phyloP scores from a whole-genome alignment of 1,139 yeast genomes.

The Yamadazyma diospyri region DNA sequence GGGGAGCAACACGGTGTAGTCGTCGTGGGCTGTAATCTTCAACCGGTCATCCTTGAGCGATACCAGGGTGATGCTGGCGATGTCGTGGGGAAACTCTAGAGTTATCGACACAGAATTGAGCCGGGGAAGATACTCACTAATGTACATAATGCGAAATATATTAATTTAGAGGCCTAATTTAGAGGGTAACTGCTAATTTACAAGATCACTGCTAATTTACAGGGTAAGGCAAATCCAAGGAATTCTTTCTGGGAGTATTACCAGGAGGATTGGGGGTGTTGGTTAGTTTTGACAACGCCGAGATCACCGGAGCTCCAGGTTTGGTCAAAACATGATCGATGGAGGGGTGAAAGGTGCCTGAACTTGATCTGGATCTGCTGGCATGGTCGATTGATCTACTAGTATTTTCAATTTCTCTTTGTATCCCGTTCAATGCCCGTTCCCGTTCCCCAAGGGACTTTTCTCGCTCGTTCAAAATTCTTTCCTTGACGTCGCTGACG shows the following conservation, averaged over 20 bases:
- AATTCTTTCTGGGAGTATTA: constrained; percentile 5
- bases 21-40: neutral
- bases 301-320: neutral
- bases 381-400: too few relatives aligned
- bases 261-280: constrained; percentile 1
- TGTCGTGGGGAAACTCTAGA: constrained; percentile 19
- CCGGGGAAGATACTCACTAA: constrained; percentile 40
- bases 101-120: constrained; percentile 29
- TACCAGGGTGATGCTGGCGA: constrained; percentile 1
- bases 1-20: constrained; percentile 1
- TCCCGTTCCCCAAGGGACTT: constrained; percentile 2
- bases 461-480: constrained; percentile 1
- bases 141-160: constrained; percentile 22
- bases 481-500: constrained; percentile 1
- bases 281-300: neutral
- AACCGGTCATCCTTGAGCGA: neutral
- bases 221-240: constrained; percentile 11
- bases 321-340: constrained; percentile 6
- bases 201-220: too few relatives aligned
- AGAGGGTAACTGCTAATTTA: too few relatives aligned
- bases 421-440: neutral
- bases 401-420: constrained; percentile 2
- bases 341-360: constrained; percentile 1
- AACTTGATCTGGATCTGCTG: constrained; percentile 5
- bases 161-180: too few relatives aligned